phyloP scores from a whole-genome alignment of 192 early-diverging fungal species.

The Globomyces pollinis-pini region DNA sequence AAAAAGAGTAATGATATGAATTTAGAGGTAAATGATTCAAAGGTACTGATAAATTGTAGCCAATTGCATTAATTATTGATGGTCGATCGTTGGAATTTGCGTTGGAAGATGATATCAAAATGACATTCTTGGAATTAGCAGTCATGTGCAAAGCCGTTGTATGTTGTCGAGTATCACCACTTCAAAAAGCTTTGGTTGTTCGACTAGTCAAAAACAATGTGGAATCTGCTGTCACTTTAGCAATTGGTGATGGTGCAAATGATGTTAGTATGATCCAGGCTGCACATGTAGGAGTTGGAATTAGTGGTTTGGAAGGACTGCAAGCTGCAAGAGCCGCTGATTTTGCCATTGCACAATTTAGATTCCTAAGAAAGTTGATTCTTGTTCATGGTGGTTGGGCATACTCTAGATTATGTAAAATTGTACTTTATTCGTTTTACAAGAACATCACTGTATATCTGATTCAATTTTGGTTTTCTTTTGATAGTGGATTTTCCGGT shows the following conservation, averaged over 20 bases:
- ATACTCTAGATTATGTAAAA: constrained; percentile 88
- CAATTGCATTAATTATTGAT: constrained; percentile 91
- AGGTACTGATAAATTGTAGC: too few relatives aligned
- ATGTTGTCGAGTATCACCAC: constrained; percentile 95
- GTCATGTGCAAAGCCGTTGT: constrained; percentile 90
- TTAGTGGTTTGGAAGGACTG: constrained; percentile 90
- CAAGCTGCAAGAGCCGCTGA: constrained; percentile 95
- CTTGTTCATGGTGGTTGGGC: constrained; percentile 97
- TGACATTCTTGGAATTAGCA: constrained; percentile 81
- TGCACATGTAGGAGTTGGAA: constrained; percentile 96
- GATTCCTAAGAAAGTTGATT: constrained; percentile 87
- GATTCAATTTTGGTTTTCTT: constrained; percentile 95
- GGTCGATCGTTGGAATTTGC: constrained; percentile 89
- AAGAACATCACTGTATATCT: constrained; percentile 98
- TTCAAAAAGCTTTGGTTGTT: constrained; percentile 97
- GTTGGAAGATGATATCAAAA: constrained; percentile 58
- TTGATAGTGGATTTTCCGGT: constrained; percentile 93
- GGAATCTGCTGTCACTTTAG: constrained; percentile 75
- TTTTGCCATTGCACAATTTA: constrained; percentile 98
- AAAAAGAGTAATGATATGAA: constrained; percentile 30
- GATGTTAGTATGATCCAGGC: constrained; percentile 99
- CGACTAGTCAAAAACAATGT: constrained; percentile 92
- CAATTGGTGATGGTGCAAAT: constrained; percentile 98
- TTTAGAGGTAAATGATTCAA: constrained; percentile 4
- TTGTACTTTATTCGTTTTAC: constrained; percentile 98